Percentiles rank a stretch among this genome's conserved stretches.
phyloP scores from a whole-genome alignment of 2,329 filamentous ascomycete genomes.

The Trichoderma simmonsii region DNA sequence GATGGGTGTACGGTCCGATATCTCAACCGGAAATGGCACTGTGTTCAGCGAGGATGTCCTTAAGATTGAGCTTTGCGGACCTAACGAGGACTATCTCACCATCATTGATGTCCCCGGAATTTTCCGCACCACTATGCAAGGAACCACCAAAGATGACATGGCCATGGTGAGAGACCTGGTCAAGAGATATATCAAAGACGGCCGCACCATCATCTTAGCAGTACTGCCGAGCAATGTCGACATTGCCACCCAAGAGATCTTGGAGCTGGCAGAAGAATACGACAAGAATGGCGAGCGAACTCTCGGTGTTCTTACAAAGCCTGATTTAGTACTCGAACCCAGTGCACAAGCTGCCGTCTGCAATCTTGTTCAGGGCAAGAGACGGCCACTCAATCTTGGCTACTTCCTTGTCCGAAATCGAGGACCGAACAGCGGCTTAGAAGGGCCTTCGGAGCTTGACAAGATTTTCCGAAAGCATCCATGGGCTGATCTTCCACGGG shows the following conservation, averaged over 20 bases:
- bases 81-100: neutral
- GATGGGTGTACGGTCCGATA: neutral
- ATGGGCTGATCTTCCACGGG: neutral
- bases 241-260: neutral
- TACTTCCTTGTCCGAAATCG: neutral
- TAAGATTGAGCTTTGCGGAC: neutral
- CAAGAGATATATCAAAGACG: neutral
- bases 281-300: neutral
- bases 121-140: neutral
- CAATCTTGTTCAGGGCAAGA: neutral
- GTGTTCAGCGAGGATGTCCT: neutral
- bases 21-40: neutral
- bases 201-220: neutral
- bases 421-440: neutral
- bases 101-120: neutral
- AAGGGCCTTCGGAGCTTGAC: neutral
- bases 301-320: neutral
- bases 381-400: neutral
- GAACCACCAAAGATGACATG: neutral
- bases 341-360: neutral
- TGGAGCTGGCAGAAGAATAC: neutral
- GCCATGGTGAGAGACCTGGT: neutral
- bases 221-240: neutral
- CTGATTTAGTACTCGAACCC: neutral
- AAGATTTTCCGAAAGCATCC: neutral